These are phyloP conservation scores for Malus asiatica DNA, from an alignment of 306 rosid genomes.

Conservation along the genomic window DNA sequence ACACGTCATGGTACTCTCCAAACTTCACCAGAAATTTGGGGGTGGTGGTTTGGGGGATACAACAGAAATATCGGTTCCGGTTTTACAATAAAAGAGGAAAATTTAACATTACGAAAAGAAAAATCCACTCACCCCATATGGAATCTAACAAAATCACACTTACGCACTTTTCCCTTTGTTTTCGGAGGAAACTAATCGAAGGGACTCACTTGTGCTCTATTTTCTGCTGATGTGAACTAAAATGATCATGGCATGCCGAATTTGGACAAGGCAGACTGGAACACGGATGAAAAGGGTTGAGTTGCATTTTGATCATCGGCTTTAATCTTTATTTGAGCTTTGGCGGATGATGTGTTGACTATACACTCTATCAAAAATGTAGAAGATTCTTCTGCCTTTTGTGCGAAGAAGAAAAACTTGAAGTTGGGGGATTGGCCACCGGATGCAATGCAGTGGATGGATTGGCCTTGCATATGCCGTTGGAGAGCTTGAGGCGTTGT, in stretches of 20 bases:
- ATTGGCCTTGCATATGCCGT: constrained; percentile 81
- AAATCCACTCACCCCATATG: not conserved
- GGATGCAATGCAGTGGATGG: constrained; percentile 87
- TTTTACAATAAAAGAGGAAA: not conserved
- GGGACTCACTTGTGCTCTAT: not conserved
- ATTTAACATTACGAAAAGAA: not conserved
- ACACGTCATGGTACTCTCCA: not conserved
- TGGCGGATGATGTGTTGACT: constrained; percentile 80
- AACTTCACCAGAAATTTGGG: not conserved
- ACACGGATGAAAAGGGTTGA: constrained; percentile 59
- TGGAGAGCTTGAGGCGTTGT: constrained; percentile 58
- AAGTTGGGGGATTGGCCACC: constrained; percentile 90
- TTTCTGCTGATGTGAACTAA: constrained; percentile 6
- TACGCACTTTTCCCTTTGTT: not conserved
- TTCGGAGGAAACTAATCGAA: not conserved
- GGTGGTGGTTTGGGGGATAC: not conserved
- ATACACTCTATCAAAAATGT: constrained; percentile 82
- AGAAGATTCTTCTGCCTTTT: constrained; percentile 68
- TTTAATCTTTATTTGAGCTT: constrained; percentile 78
- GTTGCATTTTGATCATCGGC: constrained; percentile 79
- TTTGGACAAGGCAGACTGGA: constrained; percentile 82
- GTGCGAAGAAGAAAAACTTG: constrained; percentile 97
- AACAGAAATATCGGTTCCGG: not conserved
- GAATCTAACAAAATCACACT: constrained; percentile 6
- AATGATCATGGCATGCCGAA: constrained; percentile 51